phyloP scores from a whole-genome alignment of 495 filamentous ascomycete species.

The Trichoderma virens region DNA sequence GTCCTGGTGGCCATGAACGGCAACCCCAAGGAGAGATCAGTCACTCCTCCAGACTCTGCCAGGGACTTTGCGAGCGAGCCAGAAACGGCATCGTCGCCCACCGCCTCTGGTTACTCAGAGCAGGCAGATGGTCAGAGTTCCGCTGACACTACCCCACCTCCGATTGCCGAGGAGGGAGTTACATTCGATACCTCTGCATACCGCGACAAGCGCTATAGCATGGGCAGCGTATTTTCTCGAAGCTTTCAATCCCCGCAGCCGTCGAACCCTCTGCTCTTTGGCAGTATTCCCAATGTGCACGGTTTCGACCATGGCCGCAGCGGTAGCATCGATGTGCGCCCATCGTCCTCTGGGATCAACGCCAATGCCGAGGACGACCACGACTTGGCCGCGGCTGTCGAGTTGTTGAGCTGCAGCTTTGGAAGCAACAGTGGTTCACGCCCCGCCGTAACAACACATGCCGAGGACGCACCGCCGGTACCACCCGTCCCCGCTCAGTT shows the following conservation, averaged over 20 bases:
- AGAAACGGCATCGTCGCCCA: constrained; percentile 68
- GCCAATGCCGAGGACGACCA: constrained; percentile 64
- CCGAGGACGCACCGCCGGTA: constrained; percentile 75
- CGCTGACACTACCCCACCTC: constrained; percentile 63
- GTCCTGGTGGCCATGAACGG: constrained; percentile 91
- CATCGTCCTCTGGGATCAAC: constrained; percentile 53
- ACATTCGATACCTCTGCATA: constrained; percentile 33
- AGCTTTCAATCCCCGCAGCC: constrained; percentile 71
- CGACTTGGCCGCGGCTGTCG: constrained; percentile 82
- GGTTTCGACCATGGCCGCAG: constrained; percentile 51
- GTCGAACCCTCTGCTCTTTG: constrained; percentile 43
- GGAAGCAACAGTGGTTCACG: constrained; percentile 60
- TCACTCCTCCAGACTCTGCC: constrained; percentile 49
- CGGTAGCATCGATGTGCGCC: constrained; percentile 47
- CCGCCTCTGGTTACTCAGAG: constrained; percentile 69
- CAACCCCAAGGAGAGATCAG: constrained; percentile 36
- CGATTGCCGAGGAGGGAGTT: constrained; percentile 46
- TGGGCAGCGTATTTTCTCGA: constrained; percentile 64
- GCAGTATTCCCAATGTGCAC: constrained; percentile 38
- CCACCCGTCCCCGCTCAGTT: constrained; percentile 72
- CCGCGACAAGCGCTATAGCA: constrained; percentile 51
- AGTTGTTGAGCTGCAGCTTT: constrained; percentile 83
- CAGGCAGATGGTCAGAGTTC: constrained; percentile 61
- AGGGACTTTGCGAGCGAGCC: constrained; percentile 65
- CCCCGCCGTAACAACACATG: constrained; percentile 55